Conservation (phyloP, 208 protist genomes). For the Leishmania lainsoni region DNA sequence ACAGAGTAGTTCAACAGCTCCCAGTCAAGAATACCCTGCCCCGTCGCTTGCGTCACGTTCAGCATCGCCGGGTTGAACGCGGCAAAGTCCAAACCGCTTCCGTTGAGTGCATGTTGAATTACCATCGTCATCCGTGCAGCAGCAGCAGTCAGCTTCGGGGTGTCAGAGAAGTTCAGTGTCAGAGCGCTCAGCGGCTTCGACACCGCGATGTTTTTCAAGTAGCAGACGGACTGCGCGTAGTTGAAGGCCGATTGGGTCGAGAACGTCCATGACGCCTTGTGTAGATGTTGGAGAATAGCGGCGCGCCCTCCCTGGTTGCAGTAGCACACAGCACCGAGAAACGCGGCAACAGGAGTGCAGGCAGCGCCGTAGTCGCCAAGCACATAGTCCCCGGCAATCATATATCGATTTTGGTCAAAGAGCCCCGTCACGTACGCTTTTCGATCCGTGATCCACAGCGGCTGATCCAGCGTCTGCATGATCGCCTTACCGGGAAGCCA, state of each 20-base stretch:
- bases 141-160: not conserved
- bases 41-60: not conserved
- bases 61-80: not conserved
- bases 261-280: not conserved
- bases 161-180: not conserved
- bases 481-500: slow-evolving; percentile 44
- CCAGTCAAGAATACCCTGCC: slow-evolving; percentile 1
- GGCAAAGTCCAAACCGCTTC: not conserved
- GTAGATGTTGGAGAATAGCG: not conserved
- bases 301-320: slow-evolving; percentile 39
- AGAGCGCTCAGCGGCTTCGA: not conserved
- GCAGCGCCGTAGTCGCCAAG: slow-evolving; percentile 60
- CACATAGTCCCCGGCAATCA: slow-evolving; percentile 54
- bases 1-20: slow-evolving; percentile 14
- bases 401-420: slow-evolving; percentile 54
- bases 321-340: slow-evolving; percentile 36
- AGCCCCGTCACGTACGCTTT: slow-evolving; percentile 28
- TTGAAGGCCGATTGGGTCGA: not conserved
- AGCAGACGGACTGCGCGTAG: slow-evolving; percentile 11
- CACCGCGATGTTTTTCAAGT: not conserved
- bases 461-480: slow-evolving; percentile 14
- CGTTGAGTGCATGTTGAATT: not conserved
- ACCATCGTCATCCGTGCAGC: not conserved
- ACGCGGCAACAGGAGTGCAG: slow-evolving; percentile 5
- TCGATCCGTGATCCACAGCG: slow-evolving; percentile 21